Conservation (phyloP, 176 grass and related monocot genomes). For the Triticum urartu region DNA sequence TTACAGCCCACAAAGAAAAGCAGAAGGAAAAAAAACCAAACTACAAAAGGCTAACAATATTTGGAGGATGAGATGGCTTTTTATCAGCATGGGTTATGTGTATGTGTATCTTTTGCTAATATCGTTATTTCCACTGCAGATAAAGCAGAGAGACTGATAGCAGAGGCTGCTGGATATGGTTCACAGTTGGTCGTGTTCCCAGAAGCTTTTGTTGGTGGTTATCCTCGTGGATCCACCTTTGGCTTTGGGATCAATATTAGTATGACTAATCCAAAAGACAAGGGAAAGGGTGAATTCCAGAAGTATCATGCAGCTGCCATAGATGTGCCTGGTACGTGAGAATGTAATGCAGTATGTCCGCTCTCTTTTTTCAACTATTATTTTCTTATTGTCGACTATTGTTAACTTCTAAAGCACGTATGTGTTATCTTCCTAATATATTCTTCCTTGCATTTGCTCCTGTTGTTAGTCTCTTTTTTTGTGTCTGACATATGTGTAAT, state of each 20-base stretch:
- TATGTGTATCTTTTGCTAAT: neutral
- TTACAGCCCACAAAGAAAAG: too few species aligned
- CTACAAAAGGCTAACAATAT: neutral
- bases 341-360: conserved; percentile 8
- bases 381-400: neutral
- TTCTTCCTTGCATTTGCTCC: neutral
- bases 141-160: conserved; percentile 88
- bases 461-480: neutral
- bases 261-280: conserved; percentile 51
- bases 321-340: conserved; percentile 73
- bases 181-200: conserved; percentile 91
- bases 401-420: neutral
- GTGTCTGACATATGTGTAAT: conserved; percentile 2
- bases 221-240: conserved; percentile 88
- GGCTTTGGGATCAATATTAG: conserved; percentile 53
- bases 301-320: conserved; percentile 83
- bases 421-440: neutral
- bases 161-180: conserved; percentile 74
- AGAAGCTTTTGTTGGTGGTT: conserved; percentile 87
- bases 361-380: neutral
- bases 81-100: neutral
- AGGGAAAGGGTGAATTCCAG: conserved; percentile 75
- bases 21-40: too few species aligned
- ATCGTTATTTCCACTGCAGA: conserved; percentile 44
- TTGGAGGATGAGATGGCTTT: conserved; percentile 1